phyloP scores from a whole-genome alignment of 1,284 basidiomycete species.

The Ganoderma meredithae region DNA sequence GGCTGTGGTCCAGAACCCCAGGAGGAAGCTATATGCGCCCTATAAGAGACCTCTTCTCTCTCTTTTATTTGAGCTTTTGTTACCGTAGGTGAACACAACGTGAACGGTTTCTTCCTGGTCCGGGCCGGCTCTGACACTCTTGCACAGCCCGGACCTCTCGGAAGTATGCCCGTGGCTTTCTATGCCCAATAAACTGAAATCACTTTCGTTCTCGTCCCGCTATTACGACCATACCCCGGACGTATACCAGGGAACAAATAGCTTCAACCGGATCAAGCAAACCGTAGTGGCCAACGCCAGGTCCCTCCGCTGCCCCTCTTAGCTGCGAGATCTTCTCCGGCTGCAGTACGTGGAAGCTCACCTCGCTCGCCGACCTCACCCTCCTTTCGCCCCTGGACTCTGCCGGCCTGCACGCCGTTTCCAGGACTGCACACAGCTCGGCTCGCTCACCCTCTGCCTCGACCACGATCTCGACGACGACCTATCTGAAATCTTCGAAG shows the following conservation, averaged over 20 bases:
- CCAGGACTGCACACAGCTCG: conserved; percentile 5
- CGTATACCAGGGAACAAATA: too few species aligned
- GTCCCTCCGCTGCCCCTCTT: background rate
- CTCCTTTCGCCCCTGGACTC: background rate
- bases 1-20: background rate
- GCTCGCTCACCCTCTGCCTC: background rate
- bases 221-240: background rate
- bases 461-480: background rate
- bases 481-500: background rate
- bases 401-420: background rate
- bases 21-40: background rate
- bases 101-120: background rate
- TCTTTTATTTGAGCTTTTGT: background rate
- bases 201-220: background rate
- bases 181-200: background rate
- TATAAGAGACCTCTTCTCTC: background rate
- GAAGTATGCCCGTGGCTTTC: background rate
- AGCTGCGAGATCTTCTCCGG: background rate
- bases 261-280: background rate
- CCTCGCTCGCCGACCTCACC: background rate
- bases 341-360: background rate
- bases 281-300: background rate
- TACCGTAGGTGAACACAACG: too few species aligned
- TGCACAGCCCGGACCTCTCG: background rate
- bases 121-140: background rate